A percentile compares a stretch with the other conserved stretches of the same genome.
phyloP scores from a whole-genome alignment of 1,284 basidiomycete species.

The Sporisorium sorghi region DNA sequence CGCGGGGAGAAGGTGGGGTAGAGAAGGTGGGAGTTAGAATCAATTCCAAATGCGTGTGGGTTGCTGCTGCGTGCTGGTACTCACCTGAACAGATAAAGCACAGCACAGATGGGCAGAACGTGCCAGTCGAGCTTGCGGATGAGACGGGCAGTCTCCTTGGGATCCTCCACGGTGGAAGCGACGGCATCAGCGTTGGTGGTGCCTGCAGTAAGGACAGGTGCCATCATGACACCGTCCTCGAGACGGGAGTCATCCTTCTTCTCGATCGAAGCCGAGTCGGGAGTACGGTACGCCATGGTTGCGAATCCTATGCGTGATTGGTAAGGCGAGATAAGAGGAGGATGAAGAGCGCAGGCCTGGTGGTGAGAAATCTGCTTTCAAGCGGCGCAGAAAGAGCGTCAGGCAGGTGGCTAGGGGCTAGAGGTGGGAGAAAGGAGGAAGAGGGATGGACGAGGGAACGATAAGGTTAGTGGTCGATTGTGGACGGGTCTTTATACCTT shows the following conservation, averaged over 20 bases:
- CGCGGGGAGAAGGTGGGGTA: no score
- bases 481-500: conserved; percentile 25
- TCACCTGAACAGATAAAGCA: conserved; percentile 79
- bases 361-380: neutral
- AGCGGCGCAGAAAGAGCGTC: neutral
- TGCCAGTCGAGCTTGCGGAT: conserved; percentile 56
- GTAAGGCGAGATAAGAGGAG: neutral
- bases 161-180: conserved; percentile 41
- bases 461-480: neutral
- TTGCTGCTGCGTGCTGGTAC: no score
- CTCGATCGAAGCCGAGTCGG: conserved; percentile 50
- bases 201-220: conserved; percentile 48
- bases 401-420: neutral
- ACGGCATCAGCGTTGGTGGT: conserved; percentile 40
- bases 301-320: neutral
- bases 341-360: neutral
- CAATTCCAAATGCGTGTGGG: no score
- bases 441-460: conserved; percentile 9
- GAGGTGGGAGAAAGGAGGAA: conserved; percentile 1
- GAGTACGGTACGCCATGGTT: conserved; percentile 35
- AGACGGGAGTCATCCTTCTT: conserved; percentile 50
- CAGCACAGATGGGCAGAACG: conserved; percentile 55
- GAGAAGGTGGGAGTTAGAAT: no score
- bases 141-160: conserved; percentile 39
- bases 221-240: conserved; percentile 43